Base-by-base conservation (phyloP, 176 grass and related monocot genomes). In the Lolium multiflorum region DNA sequence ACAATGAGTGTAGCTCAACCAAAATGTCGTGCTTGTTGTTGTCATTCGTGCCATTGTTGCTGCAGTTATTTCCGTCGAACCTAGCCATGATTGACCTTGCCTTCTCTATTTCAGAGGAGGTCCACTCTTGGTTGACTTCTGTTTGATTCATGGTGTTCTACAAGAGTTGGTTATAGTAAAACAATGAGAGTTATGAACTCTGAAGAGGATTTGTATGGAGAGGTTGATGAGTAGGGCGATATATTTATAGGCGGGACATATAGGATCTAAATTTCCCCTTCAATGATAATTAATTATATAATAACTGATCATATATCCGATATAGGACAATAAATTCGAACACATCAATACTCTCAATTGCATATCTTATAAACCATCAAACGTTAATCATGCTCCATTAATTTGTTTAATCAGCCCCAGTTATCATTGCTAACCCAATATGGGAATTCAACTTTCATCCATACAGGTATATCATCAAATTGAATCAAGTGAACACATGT, bases 111-210 rank as follows among this genome's bases (percentile, higher is more conserved):
- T 86, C 82, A 0, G 8, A 73, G 35, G 22, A 6, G 17, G 8
- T 81, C 87, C 87, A 89, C 47, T 74, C 76, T 8, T 51, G 49
- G n/a, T 74, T 51, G 35, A 64, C 5, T 47, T 47, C 1, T 20
- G 3, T 64, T 0, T 35, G 16, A 82, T 71, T 38, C 79, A 86
- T 64, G 25, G 18, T 9, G 4, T 17, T 6, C 21, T 22, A 28
- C 48, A 17, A 9, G 71, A 74, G 22, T 28, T 74, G 6, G 71
- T 0, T 74, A 15, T 13, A 8, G 26, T 28, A 9, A 51, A 9
- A 51, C 1, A 4, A 8, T 13, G 3, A 14, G 7, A 8, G 14
- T 46, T 51, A 49, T 28, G 46, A 47, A 26, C 3, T 74, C 2
- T 9, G 6, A 16, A 51, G 12, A 15, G 25, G 47, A 13, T 51